Evolutionary conservation across 441 rosid genomes (phyloP).

Genomic region (Croton setiger): DNA sequence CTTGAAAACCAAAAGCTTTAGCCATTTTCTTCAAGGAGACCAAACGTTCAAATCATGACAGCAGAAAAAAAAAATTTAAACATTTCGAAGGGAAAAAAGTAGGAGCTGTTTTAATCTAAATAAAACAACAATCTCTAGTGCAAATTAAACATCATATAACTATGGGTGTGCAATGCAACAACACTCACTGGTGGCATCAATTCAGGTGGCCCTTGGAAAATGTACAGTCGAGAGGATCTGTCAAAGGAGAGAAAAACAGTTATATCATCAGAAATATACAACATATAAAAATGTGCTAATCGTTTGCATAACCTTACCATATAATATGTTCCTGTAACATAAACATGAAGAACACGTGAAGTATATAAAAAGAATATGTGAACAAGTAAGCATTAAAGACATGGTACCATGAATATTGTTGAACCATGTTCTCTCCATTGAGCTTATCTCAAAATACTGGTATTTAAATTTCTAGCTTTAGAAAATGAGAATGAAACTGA

Average conservation of each 20-base stretch:
- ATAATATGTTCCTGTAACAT: not conserved
- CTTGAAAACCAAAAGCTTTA: not conserved
- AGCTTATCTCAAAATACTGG: not conserved
- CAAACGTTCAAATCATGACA: too few relatives aligned
- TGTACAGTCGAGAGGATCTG: conserved; percentile 83
- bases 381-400: not conserved
- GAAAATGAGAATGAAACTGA: not conserved
- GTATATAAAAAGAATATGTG: not conserved
- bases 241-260: conserved; percentile 16
- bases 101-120: not conserved
- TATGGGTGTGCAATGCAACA: not conserved
- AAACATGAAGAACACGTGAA: not conserved
- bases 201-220: conserved; percentile 90
- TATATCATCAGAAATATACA: conserved; percentile 10
- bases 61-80: too few relatives aligned
- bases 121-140: not conserved
- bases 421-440: not conserved
- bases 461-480: conserved; percentile 4
- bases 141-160: conserved; percentile 8
- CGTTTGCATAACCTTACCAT: not conserved
- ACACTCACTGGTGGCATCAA: conserved; percentile 83
- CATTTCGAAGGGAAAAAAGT: not conserved
- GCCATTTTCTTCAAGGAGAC: not conserved
- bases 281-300: not conserved
- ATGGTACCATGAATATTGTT: not conserved